phyloP scores from a whole-genome alignment of 2,329 filamentous ascomycete genomes.

The Aquanectria penicillioides region DNA sequence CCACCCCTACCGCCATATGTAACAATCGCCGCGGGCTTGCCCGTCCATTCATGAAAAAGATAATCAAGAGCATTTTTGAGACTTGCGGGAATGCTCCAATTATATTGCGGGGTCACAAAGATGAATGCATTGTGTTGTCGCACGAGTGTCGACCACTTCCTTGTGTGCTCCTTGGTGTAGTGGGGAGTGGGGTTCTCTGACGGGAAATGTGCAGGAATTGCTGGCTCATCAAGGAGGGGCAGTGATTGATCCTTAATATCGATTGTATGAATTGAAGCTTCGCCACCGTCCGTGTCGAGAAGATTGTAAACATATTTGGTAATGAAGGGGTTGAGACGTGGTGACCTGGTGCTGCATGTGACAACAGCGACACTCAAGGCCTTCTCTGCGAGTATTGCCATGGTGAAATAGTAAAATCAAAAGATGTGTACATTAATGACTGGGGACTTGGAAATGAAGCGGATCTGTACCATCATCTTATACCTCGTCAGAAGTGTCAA shows the following conservation, averaged over 20 bases:
- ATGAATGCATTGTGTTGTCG: conserved; percentile 59
- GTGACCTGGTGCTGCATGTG: not conserved
- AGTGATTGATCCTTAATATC: conserved; percentile 48
- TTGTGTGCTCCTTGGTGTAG: conserved; percentile 52
- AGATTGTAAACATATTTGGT: not conserved
- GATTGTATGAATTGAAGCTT: not conserved
- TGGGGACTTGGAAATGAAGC: no score
- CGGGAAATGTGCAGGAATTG: conserved; percentile 52
- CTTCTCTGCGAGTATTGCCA: no score
- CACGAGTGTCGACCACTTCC: conserved; percentile 54
- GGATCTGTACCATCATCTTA: no score
- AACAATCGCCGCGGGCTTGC: conserved; percentile 24
- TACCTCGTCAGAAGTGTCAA: no score
- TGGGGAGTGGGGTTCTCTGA: conserved; percentile 43
- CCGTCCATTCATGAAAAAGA: conserved; percentile 63
- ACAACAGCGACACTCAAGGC: not conserved
- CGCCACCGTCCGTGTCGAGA: not conserved
- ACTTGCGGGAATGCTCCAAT: conserved; percentile 62
- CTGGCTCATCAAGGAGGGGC: conserved; percentile 56
- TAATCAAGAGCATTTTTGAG: conserved; percentile 73
- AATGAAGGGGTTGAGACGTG: not conserved
- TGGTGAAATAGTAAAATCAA: no score
- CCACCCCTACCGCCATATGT: conserved; percentile 32
- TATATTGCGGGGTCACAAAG: conserved; percentile 65
- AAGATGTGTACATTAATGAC: no score